Conservation (phyloP, 73 alveolate species). For the Symbiodinium pilosum region DNA sequence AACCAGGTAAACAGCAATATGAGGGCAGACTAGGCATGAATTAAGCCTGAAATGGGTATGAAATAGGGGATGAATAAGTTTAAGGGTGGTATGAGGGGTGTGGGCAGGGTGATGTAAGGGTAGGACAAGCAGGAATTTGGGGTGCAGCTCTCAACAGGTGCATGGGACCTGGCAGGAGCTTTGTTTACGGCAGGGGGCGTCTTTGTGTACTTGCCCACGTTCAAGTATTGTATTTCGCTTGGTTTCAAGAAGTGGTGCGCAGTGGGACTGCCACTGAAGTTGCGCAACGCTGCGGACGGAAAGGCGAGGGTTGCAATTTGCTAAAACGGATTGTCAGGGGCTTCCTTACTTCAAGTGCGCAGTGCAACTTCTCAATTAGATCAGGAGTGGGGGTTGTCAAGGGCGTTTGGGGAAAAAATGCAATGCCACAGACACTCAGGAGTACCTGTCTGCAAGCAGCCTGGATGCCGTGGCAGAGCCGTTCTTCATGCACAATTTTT, state of each 20-base stretch:
- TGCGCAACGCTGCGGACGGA: background rate
- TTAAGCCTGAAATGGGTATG: background rate
- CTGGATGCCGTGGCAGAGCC: background rate
- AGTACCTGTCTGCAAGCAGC: background rate
- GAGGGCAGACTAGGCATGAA: too few species aligned
- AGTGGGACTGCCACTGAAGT: background rate
- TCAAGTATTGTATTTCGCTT: background rate
- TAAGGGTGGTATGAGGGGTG: background rate
- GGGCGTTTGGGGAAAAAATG: background rate
- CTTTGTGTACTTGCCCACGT: background rate
- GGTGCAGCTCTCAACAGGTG: too few species aligned
- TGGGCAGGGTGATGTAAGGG: background rate
- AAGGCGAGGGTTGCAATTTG: background rate
- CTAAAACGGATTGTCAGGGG: background rate
- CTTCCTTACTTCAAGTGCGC: background rate
- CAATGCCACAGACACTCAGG: background rate
- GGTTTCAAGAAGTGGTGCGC: constrained; percentile 16
- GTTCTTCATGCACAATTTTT: background rate
- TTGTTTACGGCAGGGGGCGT: background rate
- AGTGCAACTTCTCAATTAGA: background rate
- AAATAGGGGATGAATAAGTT: too few species aligned
- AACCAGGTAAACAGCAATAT: too few species aligned
- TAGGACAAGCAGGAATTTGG: background rate
- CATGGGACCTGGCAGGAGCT: constrained; percentile 2
- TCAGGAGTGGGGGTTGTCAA: background rate